phyloP scores from a whole-genome alignment of 139 green algal species.

The Chlamydomonas asymmetrica region DNA sequence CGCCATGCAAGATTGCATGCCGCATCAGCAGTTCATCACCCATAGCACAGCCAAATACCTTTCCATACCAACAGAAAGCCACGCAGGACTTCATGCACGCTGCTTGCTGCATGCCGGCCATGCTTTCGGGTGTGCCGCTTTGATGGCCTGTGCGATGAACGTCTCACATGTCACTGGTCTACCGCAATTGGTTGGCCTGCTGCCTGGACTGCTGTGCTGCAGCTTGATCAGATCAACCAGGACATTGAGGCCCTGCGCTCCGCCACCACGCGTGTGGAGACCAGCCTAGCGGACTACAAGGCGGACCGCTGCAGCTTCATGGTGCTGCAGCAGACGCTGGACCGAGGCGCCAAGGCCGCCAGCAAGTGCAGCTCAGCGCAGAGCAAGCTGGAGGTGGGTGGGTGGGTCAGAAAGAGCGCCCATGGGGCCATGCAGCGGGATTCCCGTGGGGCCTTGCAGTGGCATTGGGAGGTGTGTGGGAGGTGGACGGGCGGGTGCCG shows the following conservation, averaged over 20 bases:
- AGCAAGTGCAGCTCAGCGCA: neutral
- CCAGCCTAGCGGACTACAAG: constrained; percentile 15
- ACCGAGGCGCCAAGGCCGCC: constrained; percentile 2
- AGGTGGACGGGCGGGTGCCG: neutral
- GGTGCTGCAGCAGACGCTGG: neutral
- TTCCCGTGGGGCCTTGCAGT: neutral
- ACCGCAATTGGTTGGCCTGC: neutral
- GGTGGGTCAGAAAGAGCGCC: neutral
- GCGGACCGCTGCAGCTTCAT: constrained; percentile 8
- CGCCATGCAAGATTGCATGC: neutral
- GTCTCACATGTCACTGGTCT: too few species aligned
- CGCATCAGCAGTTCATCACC: too few species aligned
- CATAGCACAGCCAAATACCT: too few species aligned
- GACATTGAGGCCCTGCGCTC: constrained; percentile 3
- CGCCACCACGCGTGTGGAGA: neutral
- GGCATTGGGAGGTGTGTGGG: too few species aligned
- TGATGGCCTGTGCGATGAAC: too few species aligned
- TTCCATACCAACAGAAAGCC: too few species aligned
- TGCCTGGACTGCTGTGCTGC: neutral
- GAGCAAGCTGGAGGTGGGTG: constrained; percentile 9
- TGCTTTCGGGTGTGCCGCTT: too few species aligned
- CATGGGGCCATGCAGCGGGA: neutral
- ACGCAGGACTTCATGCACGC: too few species aligned
- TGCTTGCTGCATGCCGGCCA: too few species aligned
- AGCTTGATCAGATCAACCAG: constrained; percentile 8